Conservation (phyloP, 176 grass and related monocot species). For the Musa itinerans region DNA sequence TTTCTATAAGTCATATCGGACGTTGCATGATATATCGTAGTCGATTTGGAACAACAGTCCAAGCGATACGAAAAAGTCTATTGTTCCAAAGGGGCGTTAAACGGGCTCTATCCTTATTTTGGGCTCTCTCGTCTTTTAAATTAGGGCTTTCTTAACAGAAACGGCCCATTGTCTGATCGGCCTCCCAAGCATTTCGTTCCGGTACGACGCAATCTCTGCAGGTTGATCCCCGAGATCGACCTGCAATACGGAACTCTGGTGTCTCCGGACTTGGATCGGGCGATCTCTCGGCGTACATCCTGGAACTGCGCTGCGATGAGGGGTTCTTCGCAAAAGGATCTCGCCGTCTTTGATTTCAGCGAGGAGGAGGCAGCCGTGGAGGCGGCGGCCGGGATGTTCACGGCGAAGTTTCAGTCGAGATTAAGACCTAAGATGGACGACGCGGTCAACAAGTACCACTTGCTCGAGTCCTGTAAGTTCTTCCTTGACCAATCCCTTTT, state of each 20-base stretch:
- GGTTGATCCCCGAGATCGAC: not conserved
- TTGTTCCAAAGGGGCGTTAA: too few species aligned
- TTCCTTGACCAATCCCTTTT: not conserved
- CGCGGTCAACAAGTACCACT: not conserved
- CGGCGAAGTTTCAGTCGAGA: not conserved
- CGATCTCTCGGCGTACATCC: not conserved
- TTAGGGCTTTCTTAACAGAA: not conserved
- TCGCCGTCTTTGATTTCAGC: slow-evolving; percentile 12
- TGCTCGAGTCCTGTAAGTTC: slow-evolving; percentile 11
- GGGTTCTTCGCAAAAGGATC: slow-evolving; percentile 4
- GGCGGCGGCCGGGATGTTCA: not conserved
- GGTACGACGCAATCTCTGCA: not conserved
- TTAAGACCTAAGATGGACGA: not conserved
- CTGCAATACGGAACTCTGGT: not conserved
- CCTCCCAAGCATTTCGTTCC: not conserved
- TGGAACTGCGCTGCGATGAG: not conserved
- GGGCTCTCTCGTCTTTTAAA: not conserved
- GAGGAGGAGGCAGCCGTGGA: slow-evolving; percentile 16
- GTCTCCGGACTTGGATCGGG: not conserved
- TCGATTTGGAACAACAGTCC: too few species aligned
- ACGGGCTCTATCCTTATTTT: not conserved
- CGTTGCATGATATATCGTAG: too few species aligned
- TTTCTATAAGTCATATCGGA: too few species aligned
- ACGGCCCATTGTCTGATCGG: too few species aligned
- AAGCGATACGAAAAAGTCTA: too few species aligned